A percentile compares a stretch with the other conserved stretches of the same genome.
These are phyloP conservation scores for Podila minutissima DNA, from an alignment of 192 early-diverging fungal species.

Conservation along the genomic window DNA sequence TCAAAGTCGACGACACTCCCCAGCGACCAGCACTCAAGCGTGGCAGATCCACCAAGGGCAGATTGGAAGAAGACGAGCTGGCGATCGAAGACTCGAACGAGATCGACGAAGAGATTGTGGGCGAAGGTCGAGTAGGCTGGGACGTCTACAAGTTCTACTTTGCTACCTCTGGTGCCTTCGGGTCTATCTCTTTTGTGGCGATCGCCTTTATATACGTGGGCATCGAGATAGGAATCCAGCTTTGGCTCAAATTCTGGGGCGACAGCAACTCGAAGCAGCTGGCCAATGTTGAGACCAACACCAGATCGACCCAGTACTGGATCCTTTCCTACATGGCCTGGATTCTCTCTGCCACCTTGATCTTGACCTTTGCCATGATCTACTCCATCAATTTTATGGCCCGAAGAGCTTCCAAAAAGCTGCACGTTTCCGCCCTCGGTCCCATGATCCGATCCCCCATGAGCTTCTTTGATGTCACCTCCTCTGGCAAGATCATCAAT, in stretches of 20 bases:
- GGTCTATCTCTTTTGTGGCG: background rate
- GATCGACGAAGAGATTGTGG: constrained; percentile 23
- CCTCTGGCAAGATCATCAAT: constrained; percentile 75
- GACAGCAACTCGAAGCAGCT: background rate
- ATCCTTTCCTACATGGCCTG: constrained; percentile 26
- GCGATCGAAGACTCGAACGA: constrained; percentile 26
- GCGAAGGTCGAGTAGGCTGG: constrained; percentile 29
- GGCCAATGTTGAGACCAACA: background rate
- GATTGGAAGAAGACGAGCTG: constrained; percentile 7
- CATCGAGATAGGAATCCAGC: background rate
- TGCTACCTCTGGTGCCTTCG: background rate
- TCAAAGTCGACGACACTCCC: background rate
- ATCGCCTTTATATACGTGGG: background rate
- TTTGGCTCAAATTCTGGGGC: constrained; percentile 6
- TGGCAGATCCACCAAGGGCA: constrained; percentile 20
- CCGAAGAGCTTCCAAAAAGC: constrained; percentile 56
- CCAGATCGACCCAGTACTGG: constrained; percentile 12
- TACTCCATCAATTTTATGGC: constrained; percentile 63
- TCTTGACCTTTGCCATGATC: constrained; percentile 15
- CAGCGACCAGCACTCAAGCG: constrained; percentile 22
- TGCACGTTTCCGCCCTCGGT: constrained; percentile 67
- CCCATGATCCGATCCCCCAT: constrained; percentile 64
- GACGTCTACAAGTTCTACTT: constrained; percentile 40
- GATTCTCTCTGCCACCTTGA: constrained; percentile 11
- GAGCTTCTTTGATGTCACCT: constrained; percentile 50